Evolutionary conservation across 768 basidiomycete species (phyloP), one percentile per base, ranked within the genome.

Genomic region (Porpolomopsis calyptriformis): DNA sequence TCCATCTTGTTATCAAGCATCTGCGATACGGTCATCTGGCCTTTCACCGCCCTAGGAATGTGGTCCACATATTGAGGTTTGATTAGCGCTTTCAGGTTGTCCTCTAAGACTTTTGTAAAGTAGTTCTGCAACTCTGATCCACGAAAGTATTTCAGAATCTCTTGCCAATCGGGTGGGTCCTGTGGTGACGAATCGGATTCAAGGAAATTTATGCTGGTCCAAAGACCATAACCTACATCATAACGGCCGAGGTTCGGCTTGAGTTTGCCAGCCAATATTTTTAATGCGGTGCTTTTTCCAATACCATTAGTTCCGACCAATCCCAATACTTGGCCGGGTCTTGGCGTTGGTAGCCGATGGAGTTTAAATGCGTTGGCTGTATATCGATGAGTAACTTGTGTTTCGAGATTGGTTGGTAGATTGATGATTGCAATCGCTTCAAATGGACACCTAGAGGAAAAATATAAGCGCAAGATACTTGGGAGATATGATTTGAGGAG

Each of bases 1-100:
- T 99, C 91, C 24, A 82, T 66, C 67, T 97, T 97, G 23, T 78
- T 77, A 57, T 92, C 85, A 50, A 99, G 78, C 94, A 99, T 97
- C 58, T 89, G 72, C 4, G 73, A 69, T 22, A 99, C 93, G 2
- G 83, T 84, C 73, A 88, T 76, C 40, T 68, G 72, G 45, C 85
- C 91, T 65, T 98, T 94, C 73, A 99, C 88, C 33, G 91, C 90
- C 35, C 84, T 79, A 3, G 96, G 96, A 57, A 99, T 97, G 63
- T 98, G 93, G 62, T 99, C 96, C 53, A 99, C 96, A 61, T 99
- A 99, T 77, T 99, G 96, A 1, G 96, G 96, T 66, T 99, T 99
- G 64, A 98, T 98, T 51, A 99, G 77, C 1, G 96, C 93, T 70
- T 97, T 98, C 60, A 98, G 71, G 59, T 99, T 92, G 65, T 99